Percentiles rank a stretch among this genome's conserved stretches.
Evolutionary conservation across 148 eudicot genomes (phyloP).

Genomic region (Arctostaphylos glauca): DNA sequence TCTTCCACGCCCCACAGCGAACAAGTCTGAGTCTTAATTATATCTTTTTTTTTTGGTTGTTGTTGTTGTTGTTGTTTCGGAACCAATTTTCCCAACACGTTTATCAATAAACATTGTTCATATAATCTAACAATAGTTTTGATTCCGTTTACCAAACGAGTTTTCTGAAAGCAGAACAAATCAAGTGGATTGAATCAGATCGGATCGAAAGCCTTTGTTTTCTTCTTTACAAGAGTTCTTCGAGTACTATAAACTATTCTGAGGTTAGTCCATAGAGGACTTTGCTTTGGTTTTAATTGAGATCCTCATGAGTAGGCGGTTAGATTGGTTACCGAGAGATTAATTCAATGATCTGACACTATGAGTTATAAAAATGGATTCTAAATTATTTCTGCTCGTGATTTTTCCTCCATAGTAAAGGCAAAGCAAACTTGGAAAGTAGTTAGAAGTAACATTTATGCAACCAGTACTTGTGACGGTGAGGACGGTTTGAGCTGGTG

Average conservation of each 20-base stretch:
- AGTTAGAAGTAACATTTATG: too few species aligned
- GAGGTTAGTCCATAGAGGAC: neutral
- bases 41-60: too few species aligned
- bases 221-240: neutral
- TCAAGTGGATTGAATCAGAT: neutral
- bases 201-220: neutral
- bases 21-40: neutral
- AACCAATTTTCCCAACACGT: too few species aligned
- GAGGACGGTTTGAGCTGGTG: neutral
- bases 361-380: too few species aligned
- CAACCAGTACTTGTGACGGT: too few species aligned
- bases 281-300: neutral
- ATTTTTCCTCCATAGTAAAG: too few species aligned
- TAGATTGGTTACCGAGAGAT: neutral
- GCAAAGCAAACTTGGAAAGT: too few species aligned
- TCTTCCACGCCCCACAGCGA: neutral
- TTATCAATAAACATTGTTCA: too few species aligned
- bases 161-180: neutral
- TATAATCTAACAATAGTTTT: neutral
- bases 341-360: neutral
- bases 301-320: neutral
- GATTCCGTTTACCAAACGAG: neutral
- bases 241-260: neutral
- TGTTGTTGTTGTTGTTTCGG: neutral
- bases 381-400: too few species aligned